Evolutionary conservation across 2,329 filamentous ascomycete species (phyloP).

Genomic region (Venturia pyrina): DNA sequence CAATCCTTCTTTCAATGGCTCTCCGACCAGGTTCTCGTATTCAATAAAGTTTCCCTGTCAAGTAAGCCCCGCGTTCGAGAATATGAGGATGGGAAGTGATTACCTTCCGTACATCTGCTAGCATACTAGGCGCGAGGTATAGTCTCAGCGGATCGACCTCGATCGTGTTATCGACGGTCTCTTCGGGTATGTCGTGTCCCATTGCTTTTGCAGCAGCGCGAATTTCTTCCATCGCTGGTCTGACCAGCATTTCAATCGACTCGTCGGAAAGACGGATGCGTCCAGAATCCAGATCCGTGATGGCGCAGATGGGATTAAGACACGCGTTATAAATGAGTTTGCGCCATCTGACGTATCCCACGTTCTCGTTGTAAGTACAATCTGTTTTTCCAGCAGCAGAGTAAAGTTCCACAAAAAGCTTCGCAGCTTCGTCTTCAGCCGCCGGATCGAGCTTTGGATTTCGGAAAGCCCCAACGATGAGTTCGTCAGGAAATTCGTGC

Average conservation of each 20-base stretch:
- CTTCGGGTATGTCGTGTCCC: conserved; percentile 34
- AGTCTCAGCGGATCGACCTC: conserved; percentile 39
- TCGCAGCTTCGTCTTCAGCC: conserved; percentile 23
- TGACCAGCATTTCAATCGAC: conserved; percentile 38
- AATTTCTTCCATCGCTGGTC: conserved; percentile 46
- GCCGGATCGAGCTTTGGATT: conserved; percentile 24
- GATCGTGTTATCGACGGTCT: conserved; percentile 37
- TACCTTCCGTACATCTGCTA: conserved; percentile 39
- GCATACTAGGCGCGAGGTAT: conserved; percentile 45
- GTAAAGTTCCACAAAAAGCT: conserved; percentile 40
- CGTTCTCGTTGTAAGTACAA: conserved; percentile 32
- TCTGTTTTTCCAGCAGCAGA: conserved; percentile 35
- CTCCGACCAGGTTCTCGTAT: conserved; percentile 46
- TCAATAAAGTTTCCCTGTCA: conserved; percentile 43
- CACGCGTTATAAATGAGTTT: conserved; percentile 44
- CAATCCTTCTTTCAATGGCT: conserved; percentile 44
- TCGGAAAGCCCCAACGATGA: conserved; percentile 42
- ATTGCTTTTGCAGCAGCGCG: conserved; percentile 34
- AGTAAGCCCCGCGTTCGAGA: conserved; percentile 13
- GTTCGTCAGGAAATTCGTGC: conserved; percentile 42
- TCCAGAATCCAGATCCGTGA: conserved; percentile 42
- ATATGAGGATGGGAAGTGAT: conserved; percentile 15
- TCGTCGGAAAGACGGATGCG: conserved; percentile 38
- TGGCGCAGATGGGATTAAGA: conserved; percentile 43
- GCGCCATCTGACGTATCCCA: conserved; percentile 37